phyloP scores from a whole-genome alignment of 768 basidiomycete genomes.

The Podaxis carcinomalis region DNA sequence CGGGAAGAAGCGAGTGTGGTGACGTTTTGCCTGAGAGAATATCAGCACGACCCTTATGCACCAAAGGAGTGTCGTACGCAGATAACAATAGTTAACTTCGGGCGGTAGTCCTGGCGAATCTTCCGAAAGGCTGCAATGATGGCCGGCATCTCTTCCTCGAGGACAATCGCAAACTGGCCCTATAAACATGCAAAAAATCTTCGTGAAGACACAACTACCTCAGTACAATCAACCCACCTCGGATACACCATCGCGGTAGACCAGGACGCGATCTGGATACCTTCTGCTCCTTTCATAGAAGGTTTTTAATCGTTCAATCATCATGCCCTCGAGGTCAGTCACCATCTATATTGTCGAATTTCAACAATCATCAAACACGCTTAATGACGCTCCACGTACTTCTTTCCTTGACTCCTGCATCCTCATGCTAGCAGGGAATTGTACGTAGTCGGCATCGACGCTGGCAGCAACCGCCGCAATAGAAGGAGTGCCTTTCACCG shows the following conservation, averaged over 20 bases:
- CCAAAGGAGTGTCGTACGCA: slow-evolving; percentile 51
- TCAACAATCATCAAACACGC: background rate
- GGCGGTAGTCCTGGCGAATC: slow-evolving; percentile 42
- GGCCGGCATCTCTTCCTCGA: slow-evolving; percentile 59
- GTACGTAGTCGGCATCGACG: slow-evolving; percentile 55
- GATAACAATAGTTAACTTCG: slow-evolving; percentile 66
- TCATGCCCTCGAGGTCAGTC: slow-evolving; percentile 58
- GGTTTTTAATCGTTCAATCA: slow-evolving; percentile 54
- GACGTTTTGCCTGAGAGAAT: slow-evolving; percentile 37
- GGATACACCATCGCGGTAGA: slow-evolving; percentile 83
- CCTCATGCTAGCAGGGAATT: slow-evolving; percentile 72
- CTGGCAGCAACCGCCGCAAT: slow-evolving; percentile 86
- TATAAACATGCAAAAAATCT: slow-evolving; percentile 31
- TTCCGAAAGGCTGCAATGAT: slow-evolving; percentile 57
- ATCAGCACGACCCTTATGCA: slow-evolving; percentile 6
- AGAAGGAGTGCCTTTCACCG: slow-evolving; percentile 70
- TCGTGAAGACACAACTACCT: background rate
- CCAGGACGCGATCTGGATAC: slow-evolving; percentile 62
- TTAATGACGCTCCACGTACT: slow-evolving; percentile 32
- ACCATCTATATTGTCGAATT: slow-evolving; percentile 58
- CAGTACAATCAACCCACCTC: slow-evolving; percentile 44
- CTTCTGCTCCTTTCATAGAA: slow-evolving; percentile 43
- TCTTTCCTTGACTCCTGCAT: slow-evolving; percentile 76
- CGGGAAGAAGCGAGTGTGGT: slow-evolving; percentile 64
- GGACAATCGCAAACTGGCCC: slow-evolving; percentile 69